phyloP scores from a whole-genome alignment of 2,329 filamentous ascomycete species.

The Ceratocystiopsis brevicomis region DNA sequence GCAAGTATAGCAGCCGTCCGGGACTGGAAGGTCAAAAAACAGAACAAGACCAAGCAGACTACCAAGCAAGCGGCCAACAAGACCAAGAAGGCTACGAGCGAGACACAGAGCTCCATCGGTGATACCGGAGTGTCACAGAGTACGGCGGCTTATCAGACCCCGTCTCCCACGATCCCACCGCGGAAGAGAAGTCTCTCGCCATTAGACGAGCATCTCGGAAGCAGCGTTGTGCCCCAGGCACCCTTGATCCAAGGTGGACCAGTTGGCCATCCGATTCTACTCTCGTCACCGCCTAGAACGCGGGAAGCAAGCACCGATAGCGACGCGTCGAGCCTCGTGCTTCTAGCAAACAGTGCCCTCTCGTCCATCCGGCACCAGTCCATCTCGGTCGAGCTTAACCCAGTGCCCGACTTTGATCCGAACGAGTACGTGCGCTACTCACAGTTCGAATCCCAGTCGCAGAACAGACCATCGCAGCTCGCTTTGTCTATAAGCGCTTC shows the following conservation, averaged over 20 bases:
- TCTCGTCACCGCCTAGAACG: constrained; percentile 2
- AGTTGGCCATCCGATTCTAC: background rate
- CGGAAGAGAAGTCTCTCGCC: too few relatives aligned
- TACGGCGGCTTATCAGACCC: too few relatives aligned
- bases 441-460: background rate
- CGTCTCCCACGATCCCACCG: too few relatives aligned
- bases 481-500: too few relatives aligned
- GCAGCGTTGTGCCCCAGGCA: too few relatives aligned
- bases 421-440: constrained; percentile 2
- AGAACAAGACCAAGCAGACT: background rate
- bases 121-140: too few relatives aligned
- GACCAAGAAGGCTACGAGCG: background rate
- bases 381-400: constrained; percentile 1
- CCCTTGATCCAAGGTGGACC: too few relatives aligned
- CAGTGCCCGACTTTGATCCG: constrained; percentile 4
- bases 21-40: constrained; percentile 12
- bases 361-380: too few relatives aligned
- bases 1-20: constrained; percentile 12
- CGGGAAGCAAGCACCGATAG: constrained; percentile 3
- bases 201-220: too few relatives aligned
- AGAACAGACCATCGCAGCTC: background rate
- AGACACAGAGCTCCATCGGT: background rate
- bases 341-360: too few relatives aligned
- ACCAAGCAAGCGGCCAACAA: background rate
- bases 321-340: background rate